phyloP scores from a whole-genome alignment of 257 asterid genomes.

The Cinchona pubescens region DNA sequence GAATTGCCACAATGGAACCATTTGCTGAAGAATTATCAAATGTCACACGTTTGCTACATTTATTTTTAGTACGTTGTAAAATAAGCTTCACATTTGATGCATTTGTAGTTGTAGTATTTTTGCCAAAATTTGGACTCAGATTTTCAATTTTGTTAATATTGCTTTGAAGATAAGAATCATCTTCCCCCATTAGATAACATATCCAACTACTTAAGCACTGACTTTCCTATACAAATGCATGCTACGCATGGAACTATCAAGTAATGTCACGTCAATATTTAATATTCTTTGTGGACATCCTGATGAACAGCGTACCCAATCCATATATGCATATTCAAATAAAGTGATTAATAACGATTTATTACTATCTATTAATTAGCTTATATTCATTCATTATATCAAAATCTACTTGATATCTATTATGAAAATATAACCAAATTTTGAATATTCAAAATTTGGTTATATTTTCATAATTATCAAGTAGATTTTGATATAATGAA shows the following conservation, averaged over 20 bases:
- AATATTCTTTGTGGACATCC: constrained; percentile 93
- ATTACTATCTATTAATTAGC: no score
- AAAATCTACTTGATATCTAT: no score
- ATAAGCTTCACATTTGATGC: constrained; percentile 30
- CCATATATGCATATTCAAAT: constrained; percentile 7
- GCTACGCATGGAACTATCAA: constrained; percentile 71
- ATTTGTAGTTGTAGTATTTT: constrained; percentile 4
- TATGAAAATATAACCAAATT: no score
- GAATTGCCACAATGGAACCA: constrained; percentile 39
- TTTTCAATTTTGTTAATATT: neutral
- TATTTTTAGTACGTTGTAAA: constrained; percentile 55
- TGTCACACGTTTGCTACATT: constrained; percentile 55
- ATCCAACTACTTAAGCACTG: constrained; percentile 64
- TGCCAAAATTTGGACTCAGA: neutral
- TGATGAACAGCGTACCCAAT: constrained; percentile 80
- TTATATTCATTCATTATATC: no score
- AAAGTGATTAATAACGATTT: no score
- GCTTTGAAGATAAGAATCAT: constrained; percentile 21
- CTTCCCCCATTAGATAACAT: constrained; percentile 48
- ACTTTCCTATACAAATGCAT: constrained; percentile 69
- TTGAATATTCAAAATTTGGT: no score
- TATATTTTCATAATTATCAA: no score
- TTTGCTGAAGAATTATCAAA: constrained; percentile 33
- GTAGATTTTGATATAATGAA: no score
- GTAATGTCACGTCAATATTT: constrained; percentile 79